A percentile compares a stretch with the other conserved stretches of the same genome.
Evolutionary conservation across 192 early-diverging fungal species (phyloP).

Genomic region (Umbelopsis isabellina): DNA sequence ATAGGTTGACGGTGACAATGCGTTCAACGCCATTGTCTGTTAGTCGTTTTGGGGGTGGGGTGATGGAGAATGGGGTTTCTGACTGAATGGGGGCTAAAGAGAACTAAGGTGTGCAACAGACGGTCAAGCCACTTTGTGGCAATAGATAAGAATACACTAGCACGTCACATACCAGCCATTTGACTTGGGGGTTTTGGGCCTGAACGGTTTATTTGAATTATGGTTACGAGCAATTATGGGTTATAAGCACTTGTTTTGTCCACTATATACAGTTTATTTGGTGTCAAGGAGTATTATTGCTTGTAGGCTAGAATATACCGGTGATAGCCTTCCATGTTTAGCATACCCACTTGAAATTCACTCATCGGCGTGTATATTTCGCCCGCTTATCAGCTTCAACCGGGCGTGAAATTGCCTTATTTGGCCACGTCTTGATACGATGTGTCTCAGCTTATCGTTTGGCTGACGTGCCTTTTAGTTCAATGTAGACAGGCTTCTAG

Average conservation of each 20-base stretch:
- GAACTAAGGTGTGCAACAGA: neutral
- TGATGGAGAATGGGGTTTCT: neutral
- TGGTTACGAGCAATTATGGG: no score
- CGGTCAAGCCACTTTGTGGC: slow-evolving; percentile 15
- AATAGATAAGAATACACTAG: slow-evolving; percentile 1
- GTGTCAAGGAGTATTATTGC: no score
- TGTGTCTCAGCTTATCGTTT: neutral
- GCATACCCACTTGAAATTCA: no score
- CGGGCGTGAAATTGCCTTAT: neutral
- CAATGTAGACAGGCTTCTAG: no score
- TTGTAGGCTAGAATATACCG: no score
- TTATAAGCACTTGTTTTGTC: no score
- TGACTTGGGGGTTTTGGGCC: no score
- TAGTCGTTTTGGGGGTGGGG: neutral
- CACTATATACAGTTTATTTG: no score
- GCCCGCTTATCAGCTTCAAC: neutral
- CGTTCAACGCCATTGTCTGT: slow-evolving; percentile 19
- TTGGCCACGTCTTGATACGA: neutral
- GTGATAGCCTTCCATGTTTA: no score
- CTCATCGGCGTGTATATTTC: neutral
- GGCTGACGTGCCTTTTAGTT: no score
- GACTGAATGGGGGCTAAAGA: neutral
- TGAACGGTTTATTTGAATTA: no score
- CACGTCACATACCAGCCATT: slow-evolving; percentile 22
- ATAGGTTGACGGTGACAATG: slow-evolving; percentile 13